Conservation (phyloP, 1,284 basidiomycete species). For the Pseudozyma thailandica region DNA sequence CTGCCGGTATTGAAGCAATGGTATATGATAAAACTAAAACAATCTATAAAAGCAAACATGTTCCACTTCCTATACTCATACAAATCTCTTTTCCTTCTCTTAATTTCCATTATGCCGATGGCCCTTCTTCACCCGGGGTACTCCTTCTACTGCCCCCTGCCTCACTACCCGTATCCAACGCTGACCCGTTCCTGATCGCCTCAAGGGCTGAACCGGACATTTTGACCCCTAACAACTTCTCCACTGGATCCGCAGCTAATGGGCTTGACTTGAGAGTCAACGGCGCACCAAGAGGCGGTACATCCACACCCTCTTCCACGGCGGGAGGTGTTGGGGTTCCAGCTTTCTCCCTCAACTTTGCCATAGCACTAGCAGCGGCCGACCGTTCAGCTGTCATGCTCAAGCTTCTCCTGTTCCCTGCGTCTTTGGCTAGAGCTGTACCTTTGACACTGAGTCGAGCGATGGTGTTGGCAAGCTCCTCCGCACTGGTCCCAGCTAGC, state of each 20-base stretch:
- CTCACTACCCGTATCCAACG: conserved; percentile 25
- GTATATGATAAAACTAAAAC: too few relatives aligned
- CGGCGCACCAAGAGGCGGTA: conserved; percentile 4
- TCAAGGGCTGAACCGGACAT: conserved; percentile 16
- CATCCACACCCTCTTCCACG: background rate
- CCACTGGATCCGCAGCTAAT: conserved; percentile 4
- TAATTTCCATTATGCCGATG: background rate
- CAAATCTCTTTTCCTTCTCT: background rate
- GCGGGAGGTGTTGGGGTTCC: conserved; percentile 15
- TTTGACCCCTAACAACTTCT: conserved; percentile 17
- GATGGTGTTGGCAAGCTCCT: conserved; percentile 56
- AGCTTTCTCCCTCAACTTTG: conserved; percentile 32
- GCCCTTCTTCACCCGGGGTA: conserved; percentile 15
- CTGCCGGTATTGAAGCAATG: too few relatives aligned
- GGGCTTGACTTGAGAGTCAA: conserved; percentile 10
- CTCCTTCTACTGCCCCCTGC: conserved; percentile 15
- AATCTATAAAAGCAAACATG: too few relatives aligned
- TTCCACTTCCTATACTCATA: too few relatives aligned
- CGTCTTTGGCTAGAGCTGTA: conserved; percentile 35
- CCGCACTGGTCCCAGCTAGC: conserved; percentile 29
- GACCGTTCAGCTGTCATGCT: conserved; percentile 41
- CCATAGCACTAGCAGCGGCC: conserved; percentile 41
- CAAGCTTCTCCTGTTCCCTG: conserved; percentile 15
- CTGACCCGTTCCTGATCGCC: conserved; percentile 19
- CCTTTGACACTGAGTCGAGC: conserved; percentile 56